Base-by-base conservation (phyloP, 441 rosid species). In the Brassica balearica region DNA sequence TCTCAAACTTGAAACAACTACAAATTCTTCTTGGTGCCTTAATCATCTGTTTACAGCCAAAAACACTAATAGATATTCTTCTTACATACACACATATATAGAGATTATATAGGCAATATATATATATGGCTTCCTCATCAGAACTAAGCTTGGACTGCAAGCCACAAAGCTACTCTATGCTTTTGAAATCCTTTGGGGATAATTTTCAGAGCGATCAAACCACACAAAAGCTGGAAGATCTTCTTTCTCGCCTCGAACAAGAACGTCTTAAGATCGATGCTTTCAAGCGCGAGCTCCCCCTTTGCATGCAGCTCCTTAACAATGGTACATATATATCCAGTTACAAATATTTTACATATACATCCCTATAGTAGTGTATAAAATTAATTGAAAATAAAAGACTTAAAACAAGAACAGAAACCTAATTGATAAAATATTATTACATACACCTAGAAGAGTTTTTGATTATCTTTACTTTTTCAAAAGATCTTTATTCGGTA, bases 301-400 rank as follows among this genome's bases (percentile, higher is more conserved):
- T 96, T 77, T 96, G 99, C 94, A 94, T 96, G 98, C 98, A 96
- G 70, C 99, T 96, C 82, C 99, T 96, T 82, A 75, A 91, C 74
- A 87, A 88, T 73, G 99, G 99, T 93, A 86, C 69, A 60, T 34
- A n/a, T 25, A n/a, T 25, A 67, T 66, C 53, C 15, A 25, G 15
- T 72, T 68, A 61, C 27, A 67, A 2, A 34, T 68, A 8, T 64
- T 75, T 7, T 7, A 12, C 65, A 61, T 73, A 36, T 22, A 41
- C 29, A 29, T 51, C 25, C 10, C 41, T 69, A 63, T 38, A 38
- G 25, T 34, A 34, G n/a, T 38, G 20, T 55, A 23, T 27, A 12
- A 34, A 22, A 67, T 72, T 14, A 43, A 32, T 6, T 6, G 7
- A 56, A 41, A 32, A 71, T 8, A 36, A 20, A 63, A 12, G 2